phyloP scores from a whole-genome alignment of 129 eudicot species.

The Flaveria robusta region DNA sequence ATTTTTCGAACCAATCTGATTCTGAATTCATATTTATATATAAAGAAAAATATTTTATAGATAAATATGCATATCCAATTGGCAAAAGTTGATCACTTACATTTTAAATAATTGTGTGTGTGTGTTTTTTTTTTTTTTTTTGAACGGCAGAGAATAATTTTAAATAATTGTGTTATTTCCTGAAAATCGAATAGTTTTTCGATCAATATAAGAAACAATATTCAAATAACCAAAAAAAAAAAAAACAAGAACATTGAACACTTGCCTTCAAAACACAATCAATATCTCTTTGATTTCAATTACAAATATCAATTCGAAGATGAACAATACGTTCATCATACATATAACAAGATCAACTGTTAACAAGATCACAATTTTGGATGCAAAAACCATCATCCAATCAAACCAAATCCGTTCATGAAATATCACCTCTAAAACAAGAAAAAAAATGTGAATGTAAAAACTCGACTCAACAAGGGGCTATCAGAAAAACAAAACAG shows the following conservation, averaged over 20 bases:
- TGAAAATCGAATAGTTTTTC: too few species aligned
- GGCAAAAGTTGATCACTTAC: too few species aligned
- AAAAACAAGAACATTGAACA: not conserved
- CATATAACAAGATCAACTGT: constrained; percentile 26
- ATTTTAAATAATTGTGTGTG: too few species aligned
- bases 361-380: constrained; percentile 29
- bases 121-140: too few species aligned
- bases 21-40: not conserved
- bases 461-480: constrained; percentile 36
- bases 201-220: too few species aligned
- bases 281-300: constrained; percentile 23
- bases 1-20: too few species aligned
- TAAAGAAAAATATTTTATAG: too few species aligned
- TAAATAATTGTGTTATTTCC: too few species aligned
- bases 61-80: too few species aligned
- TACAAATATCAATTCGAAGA: constrained; percentile 20
- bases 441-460: constrained; percentile 1
- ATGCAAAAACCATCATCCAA: constrained; percentile 29
- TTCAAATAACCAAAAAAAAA: too few species aligned
- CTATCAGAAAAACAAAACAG: constrained; percentile 39
- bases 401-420: constrained; percentile 21
- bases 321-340: constrained; percentile 40
- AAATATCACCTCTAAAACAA: constrained; percentile 25
- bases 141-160: too few species aligned
- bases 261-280: constrained; percentile 27